Conservation (phyloP, 352 stramenopile genomes). For the Blastocystis sp. region DNA sequence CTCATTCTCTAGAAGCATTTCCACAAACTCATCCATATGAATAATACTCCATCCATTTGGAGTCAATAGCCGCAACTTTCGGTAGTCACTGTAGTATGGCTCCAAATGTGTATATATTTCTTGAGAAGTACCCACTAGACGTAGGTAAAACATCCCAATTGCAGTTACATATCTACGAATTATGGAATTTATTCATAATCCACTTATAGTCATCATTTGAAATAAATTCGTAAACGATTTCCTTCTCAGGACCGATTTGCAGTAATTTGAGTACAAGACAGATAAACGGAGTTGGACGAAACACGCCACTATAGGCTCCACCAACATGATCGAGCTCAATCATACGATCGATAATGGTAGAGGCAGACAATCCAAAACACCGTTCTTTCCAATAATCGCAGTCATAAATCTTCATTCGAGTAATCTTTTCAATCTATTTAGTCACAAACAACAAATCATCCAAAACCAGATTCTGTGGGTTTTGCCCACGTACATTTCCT, state of each 20-base stretch:
- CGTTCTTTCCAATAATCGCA: slow-evolving; percentile 65
- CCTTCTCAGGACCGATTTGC: slow-evolving; percentile 88
- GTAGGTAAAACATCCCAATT: slow-evolving; percentile 88
- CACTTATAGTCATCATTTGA: slow-evolving; percentile 93
- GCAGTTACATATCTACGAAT: slow-evolving; percentile 79
- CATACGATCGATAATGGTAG: slow-evolving; percentile 89
- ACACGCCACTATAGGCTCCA: slow-evolving; percentile 84
- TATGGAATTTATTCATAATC: slow-evolving; percentile 18
- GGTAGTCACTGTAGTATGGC: slow-evolving; percentile 88
- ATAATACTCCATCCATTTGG: slow-evolving; percentile 78
- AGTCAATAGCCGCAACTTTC: slow-evolving; percentile 78
- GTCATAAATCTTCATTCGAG: slow-evolving; percentile 51
- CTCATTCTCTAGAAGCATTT: slow-evolving; percentile 82
- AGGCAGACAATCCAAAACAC: slow-evolving; percentile 90
- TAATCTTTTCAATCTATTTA: slow-evolving; percentile 59
- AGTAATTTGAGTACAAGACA: slow-evolving; percentile 94
- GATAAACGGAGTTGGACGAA: slow-evolving; percentile 90
- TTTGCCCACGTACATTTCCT: slow-evolving; percentile 30
- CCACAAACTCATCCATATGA: slow-evolving; percentile 89
- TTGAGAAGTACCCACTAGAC: slow-evolving; percentile 80
- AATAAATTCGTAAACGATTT: slow-evolving; percentile 88
- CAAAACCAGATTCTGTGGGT: slow-evolving; percentile 41
- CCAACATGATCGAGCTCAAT: slow-evolving; percentile 83
- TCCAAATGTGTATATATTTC: slow-evolving; percentile 88
- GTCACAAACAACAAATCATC: not conserved